Evolutionary conservation across 2,329 filamentous ascomycete genomes (phyloP).

Genomic region (Trichoderma oligosporum): DNA sequence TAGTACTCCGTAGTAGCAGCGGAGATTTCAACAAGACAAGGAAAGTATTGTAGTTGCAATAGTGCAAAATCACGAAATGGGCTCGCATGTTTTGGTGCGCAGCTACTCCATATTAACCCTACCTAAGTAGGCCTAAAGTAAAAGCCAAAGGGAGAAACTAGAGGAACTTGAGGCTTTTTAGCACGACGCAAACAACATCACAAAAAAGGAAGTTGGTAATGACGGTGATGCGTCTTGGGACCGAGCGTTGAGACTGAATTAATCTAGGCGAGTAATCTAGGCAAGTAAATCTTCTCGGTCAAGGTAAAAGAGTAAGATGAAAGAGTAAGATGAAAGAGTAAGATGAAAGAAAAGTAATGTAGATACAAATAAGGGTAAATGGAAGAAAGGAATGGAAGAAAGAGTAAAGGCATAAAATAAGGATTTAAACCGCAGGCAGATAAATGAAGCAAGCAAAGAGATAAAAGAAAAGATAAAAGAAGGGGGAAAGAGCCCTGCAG

Average conservation of each 20-base stretch:
- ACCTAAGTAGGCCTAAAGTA: neutral
- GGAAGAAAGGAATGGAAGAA: too few species aligned
- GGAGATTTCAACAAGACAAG: too few species aligned
- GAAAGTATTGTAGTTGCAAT: neutral
- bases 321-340: too few species aligned
- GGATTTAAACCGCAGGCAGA: too few species aligned
- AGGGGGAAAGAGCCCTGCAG: constrained; percentile 11
- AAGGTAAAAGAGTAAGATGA: neutral
- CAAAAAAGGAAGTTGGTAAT: constrained; percentile 16
- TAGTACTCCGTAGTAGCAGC: too few species aligned
- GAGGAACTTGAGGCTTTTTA: constrained; percentile 11
- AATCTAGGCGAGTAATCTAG: neutral
- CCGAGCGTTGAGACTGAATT: neutral
- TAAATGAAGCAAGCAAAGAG: too few species aligned
- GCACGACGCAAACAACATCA: constrained; percentile 11
- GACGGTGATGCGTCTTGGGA: neutral
- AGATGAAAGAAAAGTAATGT: too few species aligned
- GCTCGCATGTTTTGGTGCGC: neutral
- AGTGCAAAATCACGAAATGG: neutral
- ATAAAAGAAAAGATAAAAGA: neutral
- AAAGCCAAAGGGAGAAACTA: constrained; percentile 6
- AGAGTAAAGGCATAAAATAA: too few species aligned
- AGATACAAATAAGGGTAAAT: too few species aligned
- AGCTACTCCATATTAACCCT: neutral
- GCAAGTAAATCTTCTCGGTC: neutral